Evolutionary conservation across 805 yeast genomes (phyloP).

Genomic region (Candida peoriensis): DNA sequence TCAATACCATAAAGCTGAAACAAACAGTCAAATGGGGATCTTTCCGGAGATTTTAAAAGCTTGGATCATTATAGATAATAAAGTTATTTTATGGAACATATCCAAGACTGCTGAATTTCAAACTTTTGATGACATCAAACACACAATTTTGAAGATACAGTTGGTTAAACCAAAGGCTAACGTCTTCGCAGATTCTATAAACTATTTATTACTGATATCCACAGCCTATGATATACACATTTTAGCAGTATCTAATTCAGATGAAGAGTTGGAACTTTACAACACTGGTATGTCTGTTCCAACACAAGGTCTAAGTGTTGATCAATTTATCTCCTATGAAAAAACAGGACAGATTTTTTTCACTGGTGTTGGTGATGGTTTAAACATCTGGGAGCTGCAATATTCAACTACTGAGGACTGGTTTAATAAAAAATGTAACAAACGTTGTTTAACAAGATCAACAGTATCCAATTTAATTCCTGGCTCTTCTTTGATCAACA

Average conservation of each 20-base stretch:
- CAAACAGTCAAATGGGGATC: slow-evolving; percentile 73
- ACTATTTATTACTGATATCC: slow-evolving; percentile 66
- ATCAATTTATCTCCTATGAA: slow-evolving; percentile 53
- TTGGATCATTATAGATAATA: slow-evolving; percentile 83
- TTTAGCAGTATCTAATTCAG: slow-evolving; percentile 59
- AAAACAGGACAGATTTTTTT: slow-evolving; percentile 78
- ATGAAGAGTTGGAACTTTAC: slow-evolving; percentile 58
- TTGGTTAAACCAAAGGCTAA: slow-evolving; percentile 78
- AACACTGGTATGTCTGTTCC: slow-evolving; percentile 82
- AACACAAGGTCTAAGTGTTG: slow-evolving; percentile 70
- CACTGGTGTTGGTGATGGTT: slow-evolving; percentile 73
- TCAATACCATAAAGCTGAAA: slow-evolving; percentile 62
- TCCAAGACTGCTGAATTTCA: slow-evolving; percentile 58
- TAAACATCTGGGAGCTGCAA: slow-evolving; percentile 80
- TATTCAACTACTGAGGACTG: slow-evolving; percentile 82
- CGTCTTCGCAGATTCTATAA: slow-evolving; percentile 75
- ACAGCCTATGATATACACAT: slow-evolving; percentile 78
- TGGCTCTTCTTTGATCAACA: slow-evolving; percentile 32
- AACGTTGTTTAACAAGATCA: slow-evolving; percentile 75
- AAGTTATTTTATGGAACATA: slow-evolving; percentile 81
- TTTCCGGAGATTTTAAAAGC: slow-evolving; percentile 75
- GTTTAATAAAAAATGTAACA: slow-evolving; percentile 78
- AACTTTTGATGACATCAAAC: slow-evolving; percentile 76
- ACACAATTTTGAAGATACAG: slow-evolving; percentile 70
- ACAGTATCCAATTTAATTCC: slow-evolving; percentile 48